Evolutionary conservation across 2,329 filamentous ascomycete species (phyloP).

Genomic region (Diaporthe sp.): DNA sequence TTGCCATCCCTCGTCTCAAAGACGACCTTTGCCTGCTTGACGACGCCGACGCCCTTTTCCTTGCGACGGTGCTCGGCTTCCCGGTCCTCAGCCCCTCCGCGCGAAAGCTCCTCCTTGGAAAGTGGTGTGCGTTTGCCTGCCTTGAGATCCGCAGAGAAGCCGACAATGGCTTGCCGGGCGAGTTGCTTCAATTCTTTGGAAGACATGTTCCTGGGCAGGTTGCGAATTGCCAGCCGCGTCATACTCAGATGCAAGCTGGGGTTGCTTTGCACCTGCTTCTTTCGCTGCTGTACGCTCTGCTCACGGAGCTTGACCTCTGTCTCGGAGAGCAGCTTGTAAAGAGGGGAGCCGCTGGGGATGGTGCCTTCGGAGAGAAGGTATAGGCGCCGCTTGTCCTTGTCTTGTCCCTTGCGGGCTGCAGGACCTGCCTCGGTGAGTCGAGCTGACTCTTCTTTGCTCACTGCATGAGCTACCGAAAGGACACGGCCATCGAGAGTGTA

Average conservation of each 20-base stretch:
- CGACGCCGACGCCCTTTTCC: slow-evolving; percentile 85
- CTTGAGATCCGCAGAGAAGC: slow-evolving; percentile 92
- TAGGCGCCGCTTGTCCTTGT: slow-evolving; percentile 90
- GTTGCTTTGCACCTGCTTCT: slow-evolving; percentile 91
- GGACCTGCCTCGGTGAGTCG: slow-evolving; percentile 81
- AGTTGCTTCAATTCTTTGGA: slow-evolving; percentile 93
- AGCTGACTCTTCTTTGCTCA: slow-evolving; percentile 84
- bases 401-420: slow-evolving; percentile 72
- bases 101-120: slow-evolving; percentile 88
- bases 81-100: slow-evolving; percentile 84
- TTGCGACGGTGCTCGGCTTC: slow-evolving; percentile 86
- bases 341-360: slow-evolving; percentile 80
- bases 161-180: slow-evolving; percentile 91
- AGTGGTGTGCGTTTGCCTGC: slow-evolving; percentile 80
- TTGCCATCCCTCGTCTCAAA: slow-evolving; percentile 89
- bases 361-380: slow-evolving; percentile 91
- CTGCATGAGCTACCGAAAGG: slow-evolving; percentile 86
- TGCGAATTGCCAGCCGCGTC: slow-evolving; percentile 91
- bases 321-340: slow-evolving; percentile 82
- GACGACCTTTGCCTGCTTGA: slow-evolving; percentile 94
- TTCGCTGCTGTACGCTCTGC: slow-evolving; percentile 87
- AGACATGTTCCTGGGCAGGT: slow-evolving; percentile 85
- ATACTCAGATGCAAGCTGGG: slow-evolving; percentile 90
- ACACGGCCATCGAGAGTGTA: slow-evolving; percentile 95
- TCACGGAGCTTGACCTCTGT: slow-evolving; percentile 91